Conservation (phyloP, 768 basidiomycete genomes). For the Hygrophoropsis aurantiaca region DNA sequence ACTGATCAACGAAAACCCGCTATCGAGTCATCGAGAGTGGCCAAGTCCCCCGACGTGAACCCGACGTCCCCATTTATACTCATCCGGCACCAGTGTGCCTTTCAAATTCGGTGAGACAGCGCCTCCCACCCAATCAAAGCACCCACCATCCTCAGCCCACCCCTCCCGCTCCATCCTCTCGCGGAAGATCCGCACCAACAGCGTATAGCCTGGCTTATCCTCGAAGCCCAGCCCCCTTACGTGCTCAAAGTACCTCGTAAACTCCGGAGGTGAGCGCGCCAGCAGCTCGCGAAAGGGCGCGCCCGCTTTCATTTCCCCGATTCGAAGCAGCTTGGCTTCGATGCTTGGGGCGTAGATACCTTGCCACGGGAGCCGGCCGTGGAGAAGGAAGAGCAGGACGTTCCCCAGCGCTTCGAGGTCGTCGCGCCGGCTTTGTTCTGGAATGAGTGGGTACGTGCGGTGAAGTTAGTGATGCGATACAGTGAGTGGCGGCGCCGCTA, state of each 20-base stretch:
- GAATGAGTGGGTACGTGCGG: background rate
- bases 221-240: conserved; percentile 16
- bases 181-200: conserved; percentile 12
- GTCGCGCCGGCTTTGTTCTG: conserved; percentile 20
- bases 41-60: too few relatives aligned
- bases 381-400: conserved; percentile 19
- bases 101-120: background rate
- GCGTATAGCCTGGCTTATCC: conserved; percentile 17
- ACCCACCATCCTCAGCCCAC: background rate
- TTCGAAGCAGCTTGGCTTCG: conserved; percentile 3
- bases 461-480: background rate
- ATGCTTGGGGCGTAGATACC: conserved; percentile 8
- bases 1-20: too few relatives aligned
- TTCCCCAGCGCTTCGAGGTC: conserved; percentile 21
- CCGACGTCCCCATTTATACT: too few relatives aligned
- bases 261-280: too few relatives aligned
- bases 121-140: background rate
- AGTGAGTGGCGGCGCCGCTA: background rate
- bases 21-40: conserved; percentile 7
- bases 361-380: conserved; percentile 23
- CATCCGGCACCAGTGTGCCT: too few relatives aligned
- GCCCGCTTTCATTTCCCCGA: too few relatives aligned
- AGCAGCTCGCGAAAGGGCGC: too few relatives aligned
- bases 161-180: background rate
- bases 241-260: conserved; percentile 19